Conservation (phyloP, 257 asterid genomes). For the Nicotiana noctiflora region DNA sequence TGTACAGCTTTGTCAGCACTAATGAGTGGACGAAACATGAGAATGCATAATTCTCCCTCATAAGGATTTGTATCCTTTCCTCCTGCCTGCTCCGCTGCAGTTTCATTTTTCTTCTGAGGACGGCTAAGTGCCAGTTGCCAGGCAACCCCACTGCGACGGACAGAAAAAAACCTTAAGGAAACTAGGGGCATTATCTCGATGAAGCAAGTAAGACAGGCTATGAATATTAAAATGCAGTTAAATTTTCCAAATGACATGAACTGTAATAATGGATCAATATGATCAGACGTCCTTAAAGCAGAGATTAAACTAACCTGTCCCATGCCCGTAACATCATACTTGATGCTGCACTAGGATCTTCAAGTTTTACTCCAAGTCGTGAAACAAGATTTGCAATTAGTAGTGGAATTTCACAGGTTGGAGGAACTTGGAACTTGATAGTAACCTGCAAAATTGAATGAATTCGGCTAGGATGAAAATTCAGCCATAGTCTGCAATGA, state of each 20-base stretch:
- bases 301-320: slow-evolving; percentile 58
- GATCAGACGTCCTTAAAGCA: slow-evolving; percentile 6
- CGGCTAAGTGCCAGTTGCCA: slow-evolving; percentile 80
- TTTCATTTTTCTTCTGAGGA: slow-evolving; percentile 40
- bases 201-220: background rate
- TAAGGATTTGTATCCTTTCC: slow-evolving; percentile 27
- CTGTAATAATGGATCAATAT: background rate
- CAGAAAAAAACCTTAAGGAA: background rate
- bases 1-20: slow-evolving; percentile 78
- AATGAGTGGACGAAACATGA: slow-evolving; percentile 79
- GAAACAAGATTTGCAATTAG: slow-evolving; percentile 73
- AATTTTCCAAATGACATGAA: slow-evolving; percentile 1
- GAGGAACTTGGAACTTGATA: slow-evolving; percentile 82
- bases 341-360: slow-evolving; percentile 55
- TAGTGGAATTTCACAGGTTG: slow-evolving; percentile 73
- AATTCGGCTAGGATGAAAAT: slow-evolving; percentile 4
- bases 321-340: slow-evolving; percentile 81
- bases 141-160: slow-evolving; percentile 66
- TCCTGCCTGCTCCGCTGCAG: slow-evolving; percentile 30
- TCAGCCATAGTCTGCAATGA: slow-evolving; percentile 7
- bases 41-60: slow-evolving; percentile 62
- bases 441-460: slow-evolving; percentile 51
- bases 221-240: background rate
- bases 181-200: background rate
- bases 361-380: slow-evolving; percentile 67